Evolutionary conservation across 768 basidiomycete genomes (phyloP).

Genomic region (Trametes elegans): DNA sequence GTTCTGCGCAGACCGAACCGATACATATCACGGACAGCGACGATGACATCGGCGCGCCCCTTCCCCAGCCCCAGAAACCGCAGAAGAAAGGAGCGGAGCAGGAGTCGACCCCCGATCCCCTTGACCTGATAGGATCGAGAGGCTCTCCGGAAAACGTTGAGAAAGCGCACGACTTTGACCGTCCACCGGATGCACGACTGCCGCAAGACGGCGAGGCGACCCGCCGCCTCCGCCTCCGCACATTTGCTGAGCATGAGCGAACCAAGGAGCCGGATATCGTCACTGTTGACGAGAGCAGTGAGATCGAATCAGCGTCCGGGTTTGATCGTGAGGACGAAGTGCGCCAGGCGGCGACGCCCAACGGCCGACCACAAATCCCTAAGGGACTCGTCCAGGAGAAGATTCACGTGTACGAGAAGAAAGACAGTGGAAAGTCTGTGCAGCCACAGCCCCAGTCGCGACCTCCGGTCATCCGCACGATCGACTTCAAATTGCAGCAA

Average conservation of each 20-base stretch:
- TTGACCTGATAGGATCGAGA: too few relatives aligned
- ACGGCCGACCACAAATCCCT: slow-evolving; percentile 7
- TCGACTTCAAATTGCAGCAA: slow-evolving; percentile 4
- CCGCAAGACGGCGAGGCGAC: slow-evolving; percentile 6
- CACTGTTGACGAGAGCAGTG: slow-evolving; percentile 5
- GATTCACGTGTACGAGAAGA: slow-evolving; percentile 2
- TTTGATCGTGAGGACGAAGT: slow-evolving; percentile 1
- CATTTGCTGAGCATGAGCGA: background rate
- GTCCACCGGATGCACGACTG: background rate
- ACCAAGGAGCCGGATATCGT: background rate
- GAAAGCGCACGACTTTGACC: background rate
- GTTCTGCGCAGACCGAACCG: background rate
- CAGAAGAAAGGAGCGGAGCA: background rate
- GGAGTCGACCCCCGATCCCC: slow-evolving; percentile 11
- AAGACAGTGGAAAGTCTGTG: too few relatives aligned
- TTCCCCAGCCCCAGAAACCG: background rate
- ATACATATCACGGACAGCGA: background rate
- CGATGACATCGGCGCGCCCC: background rate
- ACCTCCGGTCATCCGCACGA: background rate
- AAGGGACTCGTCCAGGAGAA: slow-evolving; percentile 8
- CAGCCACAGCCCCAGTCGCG: background rate
- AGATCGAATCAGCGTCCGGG: slow-evolving; percentile 10
- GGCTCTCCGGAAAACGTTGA: too few relatives aligned
- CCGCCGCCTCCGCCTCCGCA: background rate
- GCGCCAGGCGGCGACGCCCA: background rate